These are phyloP conservation scores for Cordyceps pruinosa DNA, from an alignment of 2,329 filamentous ascomycete genomes.

Conservation along the genomic window DNA sequence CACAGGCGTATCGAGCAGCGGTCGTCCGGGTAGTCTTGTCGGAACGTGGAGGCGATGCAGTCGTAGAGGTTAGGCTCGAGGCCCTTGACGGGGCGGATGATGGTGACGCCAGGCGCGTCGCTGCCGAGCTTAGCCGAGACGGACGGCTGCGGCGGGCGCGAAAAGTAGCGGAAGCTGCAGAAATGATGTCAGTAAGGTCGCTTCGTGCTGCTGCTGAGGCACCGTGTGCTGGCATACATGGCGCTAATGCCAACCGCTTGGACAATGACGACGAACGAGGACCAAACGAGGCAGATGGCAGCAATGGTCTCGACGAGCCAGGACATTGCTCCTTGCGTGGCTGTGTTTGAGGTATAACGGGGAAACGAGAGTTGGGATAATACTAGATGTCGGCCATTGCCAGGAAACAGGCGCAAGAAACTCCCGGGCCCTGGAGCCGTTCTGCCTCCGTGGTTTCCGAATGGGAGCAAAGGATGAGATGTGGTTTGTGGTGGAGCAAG, in stretches of 20 bases:
- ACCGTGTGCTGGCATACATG: conserved; percentile 39
- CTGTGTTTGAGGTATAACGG: not conserved
- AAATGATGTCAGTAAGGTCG: not conserved
- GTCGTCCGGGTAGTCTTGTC: conserved; percentile 69
- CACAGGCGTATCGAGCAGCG: conserved; percentile 79
- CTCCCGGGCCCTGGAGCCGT: conserved; percentile 1
- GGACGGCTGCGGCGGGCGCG: conserved; percentile 39
- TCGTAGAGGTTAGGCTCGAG: conserved; percentile 86
- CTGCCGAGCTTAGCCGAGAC: conserved; percentile 43
- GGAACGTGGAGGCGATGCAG: conserved; percentile 80
- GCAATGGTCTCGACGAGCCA: conserved; percentile 33
- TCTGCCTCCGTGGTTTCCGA: conserved; percentile 3
- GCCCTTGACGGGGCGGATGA: conserved; percentile 90
- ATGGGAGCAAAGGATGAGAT: not conserved
- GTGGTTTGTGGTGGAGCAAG: not conserved
- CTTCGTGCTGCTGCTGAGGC: not conserved
- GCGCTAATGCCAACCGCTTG: conserved; percentile 50
- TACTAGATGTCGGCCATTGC: not conserved
- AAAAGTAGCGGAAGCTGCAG: conserved; percentile 46
- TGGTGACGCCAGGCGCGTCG: conserved; percentile 71
- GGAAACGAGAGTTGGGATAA: not conserved
- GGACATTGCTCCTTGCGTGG: conserved; percentile 21
- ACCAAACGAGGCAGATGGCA: conserved; percentile 46
- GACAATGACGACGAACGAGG: conserved; percentile 43
- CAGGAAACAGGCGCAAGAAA: not conserved